Percentiles rank a stretch among this genome's conserved stretches.
Evolutionary conservation across 2,329 filamentous ascomycete genomes (phyloP).

Genomic region (Monilinia fructigena): DNA sequence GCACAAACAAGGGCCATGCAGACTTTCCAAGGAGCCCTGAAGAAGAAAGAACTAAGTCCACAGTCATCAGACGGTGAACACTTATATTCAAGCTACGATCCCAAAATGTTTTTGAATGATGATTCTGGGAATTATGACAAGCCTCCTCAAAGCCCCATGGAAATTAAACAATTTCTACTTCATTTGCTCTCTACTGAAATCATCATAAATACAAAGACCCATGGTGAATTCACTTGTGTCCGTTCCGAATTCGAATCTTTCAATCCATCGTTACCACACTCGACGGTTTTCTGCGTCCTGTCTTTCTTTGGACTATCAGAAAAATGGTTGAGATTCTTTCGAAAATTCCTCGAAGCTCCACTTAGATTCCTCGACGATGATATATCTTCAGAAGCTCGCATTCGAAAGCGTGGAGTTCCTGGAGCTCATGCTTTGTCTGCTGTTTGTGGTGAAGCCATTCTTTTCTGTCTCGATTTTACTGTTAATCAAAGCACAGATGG

Average conservation of each 20-base stretch:
- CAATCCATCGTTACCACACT: slow-evolving; percentile 58
- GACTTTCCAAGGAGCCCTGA: neutral
- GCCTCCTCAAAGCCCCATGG: slow-evolving; percentile 41
- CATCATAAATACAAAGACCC: slow-evolving; percentile 49
- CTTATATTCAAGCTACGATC: neutral
- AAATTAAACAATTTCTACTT: slow-evolving; percentile 56
- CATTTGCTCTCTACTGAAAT: slow-evolving; percentile 57
- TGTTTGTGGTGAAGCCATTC: slow-evolving; percentile 56
- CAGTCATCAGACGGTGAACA: neutral
- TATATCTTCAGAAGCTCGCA: slow-evolving; percentile 43
- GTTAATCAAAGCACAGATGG: slow-evolving; percentile 59
- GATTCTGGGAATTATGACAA: slow-evolving; percentile 25
- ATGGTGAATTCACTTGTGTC: slow-evolving; percentile 54
- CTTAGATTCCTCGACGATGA: slow-evolving; percentile 57
- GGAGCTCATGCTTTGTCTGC: slow-evolving; percentile 59
- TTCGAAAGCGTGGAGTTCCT: slow-evolving; percentile 57
- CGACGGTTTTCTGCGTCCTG: slow-evolving; percentile 56
- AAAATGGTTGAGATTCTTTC: slow-evolving; percentile 59
- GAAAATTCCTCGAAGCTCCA: slow-evolving; percentile 57
- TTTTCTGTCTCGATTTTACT: slow-evolving; percentile 66
- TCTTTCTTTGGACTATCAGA: slow-evolving; percentile 59
- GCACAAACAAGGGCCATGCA: neutral
- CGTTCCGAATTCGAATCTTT: slow-evolving; percentile 60
- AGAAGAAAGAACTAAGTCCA: neutral
- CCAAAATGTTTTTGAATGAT: slow-evolving; percentile 16